A percentile compares a stretch with the other conserved stretches of the same genome.
phyloP scores from a whole-genome alignment of 2,329 filamentous ascomycete genomes.

The Aspergillus thermomutatus region DNA sequence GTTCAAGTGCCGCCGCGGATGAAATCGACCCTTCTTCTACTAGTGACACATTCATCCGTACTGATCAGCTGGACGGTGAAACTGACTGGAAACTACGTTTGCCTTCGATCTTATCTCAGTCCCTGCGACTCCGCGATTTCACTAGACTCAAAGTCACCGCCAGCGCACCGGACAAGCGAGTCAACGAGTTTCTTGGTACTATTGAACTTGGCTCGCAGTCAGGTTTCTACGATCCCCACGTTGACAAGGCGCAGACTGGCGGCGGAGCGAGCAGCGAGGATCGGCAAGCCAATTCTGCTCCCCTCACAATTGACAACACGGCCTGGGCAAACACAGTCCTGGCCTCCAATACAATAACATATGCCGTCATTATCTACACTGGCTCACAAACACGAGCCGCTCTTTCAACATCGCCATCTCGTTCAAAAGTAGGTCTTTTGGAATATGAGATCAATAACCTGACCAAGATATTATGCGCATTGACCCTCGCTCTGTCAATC shows the following conservation, averaged over 20 bases:
- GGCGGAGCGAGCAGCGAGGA: slow-evolving; percentile 16
- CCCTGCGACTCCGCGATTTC: slow-evolving; percentile 69
- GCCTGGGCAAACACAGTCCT: slow-evolving; percentile 98
- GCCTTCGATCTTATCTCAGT: slow-evolving; percentile 81
- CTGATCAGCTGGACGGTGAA: slow-evolving; percentile 94
- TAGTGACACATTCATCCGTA: slow-evolving; percentile 94
- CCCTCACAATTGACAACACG: slow-evolving; percentile 91
- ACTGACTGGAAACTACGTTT: slow-evolving; percentile 97
- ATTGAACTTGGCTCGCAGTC: slow-evolving; percentile 66
- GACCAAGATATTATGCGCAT: slow-evolving; percentile 88
- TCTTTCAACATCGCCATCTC: slow-evolving; percentile 83
- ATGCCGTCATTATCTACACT: slow-evolving; percentile 91
- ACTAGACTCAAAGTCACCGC: slow-evolving; percentile 66
- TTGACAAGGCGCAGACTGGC: slow-evolving; percentile 29
- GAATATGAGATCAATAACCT: slow-evolving; percentile 97
- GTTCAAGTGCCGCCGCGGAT: slow-evolving; percentile 18
- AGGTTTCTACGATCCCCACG: slow-evolving; percentile 44
- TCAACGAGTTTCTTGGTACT: slow-evolving; percentile 93
- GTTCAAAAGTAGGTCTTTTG: slow-evolving; percentile 88
- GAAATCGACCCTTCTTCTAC: slow-evolving; percentile 36
- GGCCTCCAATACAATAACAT: slow-evolving; percentile 82
- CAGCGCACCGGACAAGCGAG: slow-evolving; percentile 86
- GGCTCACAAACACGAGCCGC: slow-evolving; percentile 91
- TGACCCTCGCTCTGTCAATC: slow-evolving; percentile 83
- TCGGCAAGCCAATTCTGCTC: slow-evolving; percentile 54